Percentiles rank a stretch among this genome's conserved stretches.
Evolutionary conservation across 1,284 basidiomycete species (phyloP).

Genomic region (Erythrobasidium hasegawianum): DNA sequence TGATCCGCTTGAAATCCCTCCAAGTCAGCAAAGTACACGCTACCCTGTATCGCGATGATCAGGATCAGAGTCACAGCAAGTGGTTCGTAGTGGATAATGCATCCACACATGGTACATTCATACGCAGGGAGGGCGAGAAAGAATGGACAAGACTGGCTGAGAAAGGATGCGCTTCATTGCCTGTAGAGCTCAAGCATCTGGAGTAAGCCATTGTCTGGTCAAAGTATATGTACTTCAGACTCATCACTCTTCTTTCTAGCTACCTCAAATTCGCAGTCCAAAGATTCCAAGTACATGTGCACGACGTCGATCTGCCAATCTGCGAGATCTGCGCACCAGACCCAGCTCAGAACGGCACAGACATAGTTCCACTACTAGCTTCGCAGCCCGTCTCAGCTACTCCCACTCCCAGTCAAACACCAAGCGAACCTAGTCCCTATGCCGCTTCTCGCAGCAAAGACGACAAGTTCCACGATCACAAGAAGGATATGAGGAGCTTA

Average conservation of each 20-base stretch:
- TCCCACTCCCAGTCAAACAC: background rate
- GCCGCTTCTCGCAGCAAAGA: slow-evolving; percentile 14
- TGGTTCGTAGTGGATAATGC: slow-evolving; percentile 33
- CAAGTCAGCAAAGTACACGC: slow-evolving; percentile 28
- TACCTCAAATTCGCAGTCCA: slow-evolving; percentile 30
- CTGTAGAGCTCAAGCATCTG: slow-evolving; percentile 11
- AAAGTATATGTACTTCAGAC: background rate
- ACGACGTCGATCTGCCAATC: background rate
- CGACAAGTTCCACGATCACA: slow-evolving; percentile 26
- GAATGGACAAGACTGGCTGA: slow-evolving; percentile 16
- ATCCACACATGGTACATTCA: slow-evolving; percentile 30
- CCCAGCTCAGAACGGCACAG: background rate
- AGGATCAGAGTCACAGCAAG: background rate
- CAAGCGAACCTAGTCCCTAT: background rate
- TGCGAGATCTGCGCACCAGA: background rate
- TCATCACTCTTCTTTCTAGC: slow-evolving; percentile 1
- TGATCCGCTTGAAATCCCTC: slow-evolving; percentile 29
- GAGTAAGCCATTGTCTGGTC: slow-evolving; percentile 4
- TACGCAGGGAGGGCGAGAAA: slow-evolving; percentile 9
- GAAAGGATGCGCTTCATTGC: slow-evolving; percentile 26
- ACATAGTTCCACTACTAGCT: slow-evolving; percentile 12
- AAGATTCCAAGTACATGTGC: slow-evolving; percentile 27
- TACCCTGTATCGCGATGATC: slow-evolving; percentile 15
- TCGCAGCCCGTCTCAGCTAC: background rate
- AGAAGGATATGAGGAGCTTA: slow-evolving; percentile 10